Conservation (phyloP, 495 filamentous ascomycete genomes). For the Penicillium arizonense region DNA sequence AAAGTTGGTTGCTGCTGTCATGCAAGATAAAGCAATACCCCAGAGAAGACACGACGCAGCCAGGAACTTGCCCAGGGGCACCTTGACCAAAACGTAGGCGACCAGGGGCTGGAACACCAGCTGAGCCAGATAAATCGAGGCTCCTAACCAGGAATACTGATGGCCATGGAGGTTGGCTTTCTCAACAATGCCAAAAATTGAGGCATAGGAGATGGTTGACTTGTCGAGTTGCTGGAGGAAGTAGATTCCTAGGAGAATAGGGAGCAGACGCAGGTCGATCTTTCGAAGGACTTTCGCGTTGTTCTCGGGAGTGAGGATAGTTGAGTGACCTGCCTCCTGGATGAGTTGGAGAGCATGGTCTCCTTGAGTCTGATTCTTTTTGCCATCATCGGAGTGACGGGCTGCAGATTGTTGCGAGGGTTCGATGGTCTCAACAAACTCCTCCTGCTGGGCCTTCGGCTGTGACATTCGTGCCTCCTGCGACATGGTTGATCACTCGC, state of each 20-base stretch:
- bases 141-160: constrained; percentile 53
- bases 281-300: constrained; percentile 50
- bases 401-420: constrained; percentile 8
- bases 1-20: constrained; percentile 57
- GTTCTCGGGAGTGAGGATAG: constrained; percentile 51
- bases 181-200: constrained; percentile 47
- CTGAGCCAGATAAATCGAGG: constrained; percentile 51
- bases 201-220: constrained; percentile 54
- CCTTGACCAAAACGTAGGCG: constrained; percentile 38
- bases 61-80: constrained; percentile 51
- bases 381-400: background rate
- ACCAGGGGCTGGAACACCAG: constrained; percentile 44
- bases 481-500: constrained; percentile 20
- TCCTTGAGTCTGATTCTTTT: constrained; percentile 16
- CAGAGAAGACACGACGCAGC: constrained; percentile 57
- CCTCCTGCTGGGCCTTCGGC: constrained; percentile 30
- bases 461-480: constrained; percentile 11
- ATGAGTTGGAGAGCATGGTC: constrained; percentile 49
- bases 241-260: constrained; percentile 43
- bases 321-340: constrained; percentile 34
- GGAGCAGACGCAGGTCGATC: constrained; percentile 55
- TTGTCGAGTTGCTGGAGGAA: constrained; percentile 58
- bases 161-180: constrained; percentile 44
- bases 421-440: constrained; percentile 38
- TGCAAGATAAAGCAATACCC: constrained; percentile 55